These are phyloP conservation scores for Gomphus sp. DNA, from an alignment of 1,284 basidiomycete species.

Conservation along the genomic window DNA sequence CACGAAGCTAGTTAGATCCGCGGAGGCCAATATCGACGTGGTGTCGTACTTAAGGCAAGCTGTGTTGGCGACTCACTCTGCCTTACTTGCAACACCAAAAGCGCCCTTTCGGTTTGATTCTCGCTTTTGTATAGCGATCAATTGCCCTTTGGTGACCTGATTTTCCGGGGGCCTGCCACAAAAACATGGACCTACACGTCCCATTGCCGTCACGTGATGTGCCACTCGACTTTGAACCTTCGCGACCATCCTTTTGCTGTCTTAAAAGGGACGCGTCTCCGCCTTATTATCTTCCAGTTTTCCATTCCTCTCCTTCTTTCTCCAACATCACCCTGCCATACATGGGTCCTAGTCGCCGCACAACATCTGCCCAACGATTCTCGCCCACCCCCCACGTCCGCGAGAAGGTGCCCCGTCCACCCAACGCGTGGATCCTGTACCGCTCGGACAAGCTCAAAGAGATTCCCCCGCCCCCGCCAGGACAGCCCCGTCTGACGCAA, in stretches of 20 bases:
- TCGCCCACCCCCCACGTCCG: background rate
- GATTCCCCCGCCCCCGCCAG: slow-evolving; percentile 26
- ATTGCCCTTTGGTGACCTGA: background rate
- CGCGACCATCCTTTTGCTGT: background rate
- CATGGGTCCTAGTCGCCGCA: background rate
- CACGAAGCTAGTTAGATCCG: no score
- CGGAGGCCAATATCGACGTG: no score
- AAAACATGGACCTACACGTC: slow-evolving; percentile 11
- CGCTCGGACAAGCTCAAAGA: slow-evolving; percentile 54
- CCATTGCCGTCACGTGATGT: background rate
- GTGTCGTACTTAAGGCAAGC: no score
- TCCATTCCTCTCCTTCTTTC: background rate
- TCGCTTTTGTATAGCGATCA: background rate
- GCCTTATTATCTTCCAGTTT: background rate
- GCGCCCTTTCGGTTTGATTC: background rate
- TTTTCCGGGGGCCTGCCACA: background rate
- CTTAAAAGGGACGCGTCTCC: background rate
- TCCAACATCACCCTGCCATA: background rate
- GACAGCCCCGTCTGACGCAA: slow-evolving; percentile 40
- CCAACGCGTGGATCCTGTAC: slow-evolving; percentile 92
- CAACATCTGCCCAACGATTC: background rate
- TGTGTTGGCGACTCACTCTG: no score
- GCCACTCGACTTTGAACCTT: background rate
- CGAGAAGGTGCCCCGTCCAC: slow-evolving; percentile 57
- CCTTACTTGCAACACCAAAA: no score